A percentile compares a stretch with the other conserved stretches of the same genome.
phyloP scores from a whole-genome alignment of 2,329 filamentous ascomycete genomes.

The Venturia carpophila region DNA sequence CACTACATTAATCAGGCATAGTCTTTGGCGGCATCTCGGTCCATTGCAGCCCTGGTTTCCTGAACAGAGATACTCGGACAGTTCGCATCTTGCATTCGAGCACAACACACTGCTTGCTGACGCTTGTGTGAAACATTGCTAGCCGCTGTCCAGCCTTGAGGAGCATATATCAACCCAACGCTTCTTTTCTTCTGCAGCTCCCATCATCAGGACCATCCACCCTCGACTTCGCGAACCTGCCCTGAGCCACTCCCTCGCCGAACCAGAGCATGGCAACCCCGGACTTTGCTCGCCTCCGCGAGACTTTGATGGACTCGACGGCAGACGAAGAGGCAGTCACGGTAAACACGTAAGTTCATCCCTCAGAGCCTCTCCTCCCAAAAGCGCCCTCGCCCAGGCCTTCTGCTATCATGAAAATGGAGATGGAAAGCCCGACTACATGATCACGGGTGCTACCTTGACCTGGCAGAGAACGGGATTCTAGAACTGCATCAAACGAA shows the following conservation, averaged over 20 bases:
- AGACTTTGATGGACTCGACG: constrained; percentile 75
- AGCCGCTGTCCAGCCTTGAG: neutral
- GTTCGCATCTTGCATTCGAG: neutral
- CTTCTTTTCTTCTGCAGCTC: neutral
- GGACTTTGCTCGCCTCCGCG: constrained; percentile 61
- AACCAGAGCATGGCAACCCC: neutral
- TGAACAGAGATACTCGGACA: neutral
- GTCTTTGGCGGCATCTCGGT: neutral
- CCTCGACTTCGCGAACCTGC: neutral
- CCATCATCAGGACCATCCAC: neutral
- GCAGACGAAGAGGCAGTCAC: constrained; percentile 96
- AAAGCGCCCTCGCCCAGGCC: neutral
- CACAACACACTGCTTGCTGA: neutral
- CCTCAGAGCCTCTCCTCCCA: neutral
- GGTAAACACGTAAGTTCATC: constrained; percentile 61
- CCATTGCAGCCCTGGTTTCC: neutral
- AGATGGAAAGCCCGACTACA: neutral
- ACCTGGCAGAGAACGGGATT: neutral
- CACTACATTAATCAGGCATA: neutral
- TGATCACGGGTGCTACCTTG: neutral
- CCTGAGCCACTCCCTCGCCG: neutral
- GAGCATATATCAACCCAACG: neutral
- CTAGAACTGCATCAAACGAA: neutral
- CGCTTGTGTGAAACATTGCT: neutral
- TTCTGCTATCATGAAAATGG: neutral